A percentile compares a stretch with the other conserved stretches of the same genome.
These are phyloP conservation scores for Paramecium primaurelia DNA, from an alignment of 73 alveolate species.

Conservation along the genomic window DNA sequence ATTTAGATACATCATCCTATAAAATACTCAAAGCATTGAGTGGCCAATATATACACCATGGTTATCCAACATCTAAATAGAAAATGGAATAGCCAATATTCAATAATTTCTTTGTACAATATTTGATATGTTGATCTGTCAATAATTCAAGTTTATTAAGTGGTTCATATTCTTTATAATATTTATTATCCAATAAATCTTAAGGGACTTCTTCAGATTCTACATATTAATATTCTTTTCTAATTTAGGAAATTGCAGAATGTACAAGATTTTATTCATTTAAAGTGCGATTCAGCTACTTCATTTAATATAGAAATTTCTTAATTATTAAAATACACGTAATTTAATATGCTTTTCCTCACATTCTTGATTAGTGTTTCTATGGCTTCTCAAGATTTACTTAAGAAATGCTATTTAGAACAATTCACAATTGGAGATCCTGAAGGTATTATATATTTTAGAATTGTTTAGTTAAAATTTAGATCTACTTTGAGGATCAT, in stretches of 20 bases:
- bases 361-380: background rate
- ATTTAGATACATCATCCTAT: background rate
- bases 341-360: background rate
- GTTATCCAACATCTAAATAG: background rate
- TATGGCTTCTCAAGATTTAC: background rate
- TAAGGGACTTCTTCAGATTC: background rate
- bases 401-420: constrained; percentile 28
- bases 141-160: background rate
- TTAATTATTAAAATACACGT: constrained; percentile 41
- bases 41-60: background rate
- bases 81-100: background rate
- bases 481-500: background rate
- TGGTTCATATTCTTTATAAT: background rate
- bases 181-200: background rate
- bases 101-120: background rate
- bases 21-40: background rate
- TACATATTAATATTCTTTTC: background rate
- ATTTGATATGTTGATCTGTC: background rate
- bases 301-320: background rate
- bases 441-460: background rate
- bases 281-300: background rate
- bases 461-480: background rate
- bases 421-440: constrained; percentile 29
- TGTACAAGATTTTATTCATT: background rate
- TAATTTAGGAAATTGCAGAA: background rate